These are phyloP conservation scores for Punctularia strigosozonata DNA, from an alignment of 768 basidiomycete species.

Conservation along the genomic window DNA sequence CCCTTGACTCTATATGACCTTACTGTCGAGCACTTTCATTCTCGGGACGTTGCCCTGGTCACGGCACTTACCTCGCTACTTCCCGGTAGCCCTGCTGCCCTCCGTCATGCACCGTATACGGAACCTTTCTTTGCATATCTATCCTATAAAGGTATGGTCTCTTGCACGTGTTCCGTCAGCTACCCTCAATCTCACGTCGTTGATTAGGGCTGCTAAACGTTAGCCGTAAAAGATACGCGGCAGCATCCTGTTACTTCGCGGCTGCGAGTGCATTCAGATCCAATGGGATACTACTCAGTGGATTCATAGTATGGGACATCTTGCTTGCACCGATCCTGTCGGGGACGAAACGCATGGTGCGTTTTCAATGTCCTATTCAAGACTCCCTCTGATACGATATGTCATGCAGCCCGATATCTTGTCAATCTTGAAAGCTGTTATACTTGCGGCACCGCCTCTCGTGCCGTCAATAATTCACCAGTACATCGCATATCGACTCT, in stretches of 20 bases:
- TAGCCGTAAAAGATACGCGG: slow-evolving; percentile 43
- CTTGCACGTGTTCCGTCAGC: slow-evolving; percentile 1
- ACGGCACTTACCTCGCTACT: slow-evolving; percentile 61
- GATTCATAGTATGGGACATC: slow-evolving; percentile 69
- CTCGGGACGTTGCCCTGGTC: slow-evolving; percentile 46
- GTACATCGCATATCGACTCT: slow-evolving; percentile 45
- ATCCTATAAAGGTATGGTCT: slow-evolving; percentile 54
- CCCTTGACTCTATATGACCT: slow-evolving; percentile 43
- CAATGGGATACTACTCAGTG: slow-evolving; percentile 66
- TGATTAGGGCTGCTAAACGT: too few relatives aligned
- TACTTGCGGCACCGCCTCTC: slow-evolving; percentile 36
- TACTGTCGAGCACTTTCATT: slow-evolving; percentile 35
- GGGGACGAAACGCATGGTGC: slow-evolving; percentile 21
- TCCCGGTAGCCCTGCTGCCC: slow-evolving; percentile 67
- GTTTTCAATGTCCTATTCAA: not conserved
- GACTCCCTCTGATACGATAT: not conserved
- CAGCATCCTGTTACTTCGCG: slow-evolving; percentile 50
- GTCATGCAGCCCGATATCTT: slow-evolving; percentile 3
- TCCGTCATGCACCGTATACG: slow-evolving; percentile 61
- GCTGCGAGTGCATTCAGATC: slow-evolving; percentile 60
- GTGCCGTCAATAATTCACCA: slow-evolving; percentile 69
- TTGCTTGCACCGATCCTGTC: slow-evolving; percentile 44
- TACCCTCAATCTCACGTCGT: too few relatives aligned
- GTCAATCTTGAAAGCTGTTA: slow-evolving; percentile 19
- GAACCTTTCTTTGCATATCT: slow-evolving; percentile 83